Percentiles rank a stretch among this genome's conserved stretches.
These are phyloP conservation scores for Moesziomyces globuligerus DNA, from an alignment of 1,284 basidiomycete species.

Conservation along the genomic window DNA sequence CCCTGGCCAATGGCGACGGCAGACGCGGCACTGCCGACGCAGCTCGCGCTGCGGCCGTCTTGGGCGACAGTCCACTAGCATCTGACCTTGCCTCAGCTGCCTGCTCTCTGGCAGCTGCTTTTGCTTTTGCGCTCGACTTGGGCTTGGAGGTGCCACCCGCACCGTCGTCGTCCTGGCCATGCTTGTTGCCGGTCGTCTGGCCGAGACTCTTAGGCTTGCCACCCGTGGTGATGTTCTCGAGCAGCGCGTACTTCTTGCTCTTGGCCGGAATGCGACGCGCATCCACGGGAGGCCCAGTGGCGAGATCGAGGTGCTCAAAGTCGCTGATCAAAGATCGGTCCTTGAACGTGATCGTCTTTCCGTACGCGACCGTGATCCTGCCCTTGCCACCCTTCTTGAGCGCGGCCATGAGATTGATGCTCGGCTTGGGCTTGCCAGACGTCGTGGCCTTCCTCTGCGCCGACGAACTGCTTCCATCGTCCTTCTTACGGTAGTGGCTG, in stretches of 20 bases:
- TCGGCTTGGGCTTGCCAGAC: constrained; percentile 41
- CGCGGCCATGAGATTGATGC: constrained; percentile 66
- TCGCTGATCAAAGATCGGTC: constrained; percentile 69
- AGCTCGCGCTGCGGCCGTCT: constrained; percentile 9
- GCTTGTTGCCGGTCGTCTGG: constrained; percentile 57
- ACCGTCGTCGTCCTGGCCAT: constrained; percentile 21
- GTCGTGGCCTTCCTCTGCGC: constrained; percentile 26
- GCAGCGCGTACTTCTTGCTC: constrained; percentile 67
- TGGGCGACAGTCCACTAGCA: constrained; percentile 16
- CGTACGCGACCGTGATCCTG: constrained; percentile 69
- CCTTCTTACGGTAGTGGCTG: constrained; percentile 51
- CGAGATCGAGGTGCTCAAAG: constrained; percentile 70
- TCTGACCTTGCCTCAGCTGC: constrained; percentile 14
- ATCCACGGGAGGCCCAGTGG: constrained; percentile 69
- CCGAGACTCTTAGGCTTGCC: constrained; percentile 66
- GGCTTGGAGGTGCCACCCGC: constrained; percentile 9
- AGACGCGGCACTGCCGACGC: constrained; percentile 19
- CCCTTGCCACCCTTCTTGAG: constrained; percentile 70
- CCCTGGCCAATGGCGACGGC: constrained; percentile 45
- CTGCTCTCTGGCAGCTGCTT: constrained; percentile 23
- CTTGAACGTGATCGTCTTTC: constrained; percentile 70
- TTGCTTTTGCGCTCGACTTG: constrained; percentile 19
- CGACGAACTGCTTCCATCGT: constrained; percentile 27
- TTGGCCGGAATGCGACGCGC: constrained; percentile 66
- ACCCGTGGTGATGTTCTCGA: constrained; percentile 68